These are phyloP conservation scores for Epichloe bromicola DNA, from an alignment of 2,329 filamentous ascomycete species.

Conservation along the genomic window DNA sequence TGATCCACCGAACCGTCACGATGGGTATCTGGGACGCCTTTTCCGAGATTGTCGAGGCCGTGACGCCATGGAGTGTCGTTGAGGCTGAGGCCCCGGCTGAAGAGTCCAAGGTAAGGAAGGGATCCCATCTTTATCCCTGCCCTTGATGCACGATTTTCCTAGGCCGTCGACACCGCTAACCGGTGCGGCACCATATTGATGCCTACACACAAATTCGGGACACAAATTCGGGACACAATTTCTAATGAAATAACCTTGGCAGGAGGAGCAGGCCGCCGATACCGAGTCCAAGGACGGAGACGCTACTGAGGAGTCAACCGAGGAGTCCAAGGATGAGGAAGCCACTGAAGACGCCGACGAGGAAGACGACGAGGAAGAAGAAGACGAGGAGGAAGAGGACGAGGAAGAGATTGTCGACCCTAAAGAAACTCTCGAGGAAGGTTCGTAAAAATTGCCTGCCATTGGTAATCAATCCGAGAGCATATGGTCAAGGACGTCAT, in stretches of 20 bases:
- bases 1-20: slow-evolving; percentile 27
- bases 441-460: slow-evolving; percentile 42
- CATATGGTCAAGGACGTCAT: background rate
- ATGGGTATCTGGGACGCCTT: slow-evolving; percentile 58
- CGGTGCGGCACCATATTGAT: background rate
- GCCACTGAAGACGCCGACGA: slow-evolving; percentile 29
- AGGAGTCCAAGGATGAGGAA: slow-evolving; percentile 21
- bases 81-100: slow-evolving; percentile 56
- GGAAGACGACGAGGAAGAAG: slow-evolving; percentile 37
- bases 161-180: background rate
- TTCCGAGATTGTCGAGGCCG: slow-evolving; percentile 51
- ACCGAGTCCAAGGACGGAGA: slow-evolving; percentile 39
- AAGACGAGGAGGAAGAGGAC: slow-evolving; percentile 45
- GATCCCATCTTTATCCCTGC: background rate
- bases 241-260: background rate
- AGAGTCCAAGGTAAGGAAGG: slow-evolving; percentile 43
- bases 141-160: background rate
- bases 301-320: slow-evolving; percentile 12
- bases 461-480: background rate
- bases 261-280: slow-evolving; percentile 29
- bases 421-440: slow-evolving; percentile 82
- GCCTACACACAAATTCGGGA: background rate
- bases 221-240: background rate
- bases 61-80: slow-evolving; percentile 49
- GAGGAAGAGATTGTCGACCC: slow-evolving; percentile 78